These are phyloP conservation scores for Arthrobotrys pseudoclavata DNA, from an alignment of 2,329 filamentous ascomycete species.

Conservation along the genomic window DNA sequence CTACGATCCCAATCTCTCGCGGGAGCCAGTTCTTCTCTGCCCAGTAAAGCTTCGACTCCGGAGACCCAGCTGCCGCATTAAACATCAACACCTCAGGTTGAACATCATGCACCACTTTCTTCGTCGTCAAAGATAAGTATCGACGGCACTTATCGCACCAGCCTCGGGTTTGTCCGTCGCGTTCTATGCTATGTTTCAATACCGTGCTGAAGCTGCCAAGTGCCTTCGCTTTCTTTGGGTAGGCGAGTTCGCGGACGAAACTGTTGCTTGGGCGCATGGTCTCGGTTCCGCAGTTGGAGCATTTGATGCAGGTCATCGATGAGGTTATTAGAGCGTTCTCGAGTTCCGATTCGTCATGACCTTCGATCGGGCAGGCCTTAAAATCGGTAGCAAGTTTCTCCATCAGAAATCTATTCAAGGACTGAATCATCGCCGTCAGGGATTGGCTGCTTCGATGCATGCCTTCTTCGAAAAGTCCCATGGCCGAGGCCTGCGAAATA, in stretches of 20 bases:
- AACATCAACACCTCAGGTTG: constrained; percentile 89
- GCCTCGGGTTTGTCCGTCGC: constrained; percentile 87
- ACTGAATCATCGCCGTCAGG: constrained; percentile 85
- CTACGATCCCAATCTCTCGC: constrained; percentile 91
- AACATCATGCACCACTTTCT: constrained; percentile 81
- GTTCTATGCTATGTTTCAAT: constrained; percentile 90
- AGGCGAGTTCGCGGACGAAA: constrained; percentile 87
- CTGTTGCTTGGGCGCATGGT: constrained; percentile 83
- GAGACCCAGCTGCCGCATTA: constrained; percentile 79
- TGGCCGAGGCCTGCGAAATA: constrained; percentile 80
- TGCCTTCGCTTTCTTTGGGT: constrained; percentile 72
- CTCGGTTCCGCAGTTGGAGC: constrained; percentile 88
- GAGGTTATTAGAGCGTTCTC: constrained; percentile 75
- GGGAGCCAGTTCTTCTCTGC: constrained; percentile 90
- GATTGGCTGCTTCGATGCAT: constrained; percentile 74
- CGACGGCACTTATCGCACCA: constrained; percentile 93
- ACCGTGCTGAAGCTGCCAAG: constrained; percentile 85
- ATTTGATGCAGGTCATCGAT: constrained; percentile 81
- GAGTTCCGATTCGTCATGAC: constrained; percentile 74
- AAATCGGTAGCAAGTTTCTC: constrained; percentile 84
- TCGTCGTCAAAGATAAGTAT: constrained; percentile 87
- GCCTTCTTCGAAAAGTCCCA: constrained; percentile 89
- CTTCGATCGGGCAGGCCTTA: constrained; percentile 76
- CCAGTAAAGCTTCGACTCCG: constrained; percentile 86
- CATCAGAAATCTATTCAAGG: constrained; percentile 85